Evolutionary conservation across 2,329 filamentous ascomycete genomes (phyloP).

Genomic region (Microsporum ferrugineum): DNA sequence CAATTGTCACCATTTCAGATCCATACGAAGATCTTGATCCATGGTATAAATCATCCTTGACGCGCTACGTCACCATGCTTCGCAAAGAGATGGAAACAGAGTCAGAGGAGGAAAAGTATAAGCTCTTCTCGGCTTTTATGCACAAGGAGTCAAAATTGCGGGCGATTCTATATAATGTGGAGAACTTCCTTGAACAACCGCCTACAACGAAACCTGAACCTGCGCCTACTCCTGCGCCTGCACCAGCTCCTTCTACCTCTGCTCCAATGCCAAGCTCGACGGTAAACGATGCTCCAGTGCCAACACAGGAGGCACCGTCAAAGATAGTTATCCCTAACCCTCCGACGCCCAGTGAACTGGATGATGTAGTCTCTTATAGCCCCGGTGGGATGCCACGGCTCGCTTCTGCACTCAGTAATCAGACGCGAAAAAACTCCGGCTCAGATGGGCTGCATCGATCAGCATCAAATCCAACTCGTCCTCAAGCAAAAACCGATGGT

Average conservation of each 20-base stretch:
- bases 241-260: neutral
- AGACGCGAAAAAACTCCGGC: conserved; percentile 6
- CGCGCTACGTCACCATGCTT: conserved; percentile 45
- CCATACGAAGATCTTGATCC: conserved; percentile 45
- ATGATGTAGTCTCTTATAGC: conserved; percentile 36
- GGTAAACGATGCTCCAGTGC: neutral
- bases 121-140: conserved; percentile 42
- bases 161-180: conserved; percentile 40
- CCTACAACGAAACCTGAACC: conserved; percentile 13
- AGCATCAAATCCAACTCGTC: conserved; percentile 18
- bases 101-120: conserved; percentile 42
- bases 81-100: conserved; percentile 39
- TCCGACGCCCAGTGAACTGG: conserved; percentile 6
- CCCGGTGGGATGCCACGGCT: conserved; percentile 44
- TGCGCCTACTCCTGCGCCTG: conserved; percentile 9
- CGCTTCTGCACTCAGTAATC: conserved; percentile 17
- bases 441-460: conserved; percentile 19
- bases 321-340: conserved; percentile 2
- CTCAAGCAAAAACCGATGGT: neutral
- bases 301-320: neutral
- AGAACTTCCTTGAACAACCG: conserved; percentile 21
- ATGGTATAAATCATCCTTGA: conserved; percentile 46
- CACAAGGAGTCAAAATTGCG: conserved; percentile 38
- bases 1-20: conserved; percentile 27
- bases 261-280: neutral